Conservation (phyloP, 345 rosid genomes). For the Eucalyptus tenuipes region DNA sequence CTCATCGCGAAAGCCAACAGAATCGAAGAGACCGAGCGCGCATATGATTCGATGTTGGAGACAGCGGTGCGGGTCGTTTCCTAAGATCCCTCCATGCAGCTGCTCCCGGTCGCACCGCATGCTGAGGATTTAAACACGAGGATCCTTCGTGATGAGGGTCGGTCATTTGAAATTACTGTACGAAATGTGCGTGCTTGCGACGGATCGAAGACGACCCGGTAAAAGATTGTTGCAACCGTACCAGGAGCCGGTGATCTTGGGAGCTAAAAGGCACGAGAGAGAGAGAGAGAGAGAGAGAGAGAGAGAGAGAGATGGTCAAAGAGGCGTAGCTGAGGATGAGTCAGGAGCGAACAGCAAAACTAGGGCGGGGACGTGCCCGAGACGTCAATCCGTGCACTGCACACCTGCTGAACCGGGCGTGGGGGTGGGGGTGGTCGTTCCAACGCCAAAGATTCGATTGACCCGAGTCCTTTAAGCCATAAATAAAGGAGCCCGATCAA, state of each 20-base stretch:
- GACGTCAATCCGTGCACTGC: neutral
- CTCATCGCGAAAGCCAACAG: neutral
- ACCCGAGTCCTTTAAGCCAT: neutral
- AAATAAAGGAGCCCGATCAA: neutral
- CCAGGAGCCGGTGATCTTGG: neutral
- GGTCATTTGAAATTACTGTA: neutral
- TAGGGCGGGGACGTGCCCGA: neutral
- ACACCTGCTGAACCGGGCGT: neutral
- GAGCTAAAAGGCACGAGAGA: neutral
- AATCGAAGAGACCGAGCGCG: neutral
- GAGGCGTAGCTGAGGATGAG: neutral
- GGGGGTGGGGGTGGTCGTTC: neutral
- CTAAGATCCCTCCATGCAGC: neutral
- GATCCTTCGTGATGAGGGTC: neutral
- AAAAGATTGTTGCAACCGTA: neutral
- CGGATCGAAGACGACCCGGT: neutral
- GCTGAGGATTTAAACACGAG: neutral
- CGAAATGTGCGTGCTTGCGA: neutral
- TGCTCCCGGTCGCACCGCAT: neutral
- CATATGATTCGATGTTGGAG: neutral
- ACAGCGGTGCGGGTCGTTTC: neutral
- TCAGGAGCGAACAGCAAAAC: neutral
- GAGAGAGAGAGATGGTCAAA: neutral
- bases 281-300: neutral
- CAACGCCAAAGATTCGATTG: neutral